phyloP scores from a whole-genome alignment of 345 rosid genomes.

The Rhizophora mangle region DNA sequence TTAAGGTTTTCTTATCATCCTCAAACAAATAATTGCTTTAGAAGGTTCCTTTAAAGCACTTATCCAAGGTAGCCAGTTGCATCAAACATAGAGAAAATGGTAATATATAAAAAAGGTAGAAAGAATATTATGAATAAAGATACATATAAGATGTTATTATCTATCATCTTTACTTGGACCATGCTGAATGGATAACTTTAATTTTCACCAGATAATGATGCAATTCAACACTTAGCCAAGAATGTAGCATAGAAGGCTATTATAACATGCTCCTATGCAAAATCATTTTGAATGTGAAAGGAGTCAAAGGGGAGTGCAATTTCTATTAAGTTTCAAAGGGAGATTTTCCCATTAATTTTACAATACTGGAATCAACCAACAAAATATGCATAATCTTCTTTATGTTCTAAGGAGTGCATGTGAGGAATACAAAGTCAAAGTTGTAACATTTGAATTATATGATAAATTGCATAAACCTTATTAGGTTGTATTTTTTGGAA shows the following conservation, averaged over 20 bases:
- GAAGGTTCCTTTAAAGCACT: no score
- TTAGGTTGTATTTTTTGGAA: no score
- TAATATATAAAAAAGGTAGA: neutral
- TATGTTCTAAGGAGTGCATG: neutral
- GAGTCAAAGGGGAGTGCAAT: neutral
- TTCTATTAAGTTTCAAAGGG: neutral
- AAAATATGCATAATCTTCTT: neutral
- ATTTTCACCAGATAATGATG: neutral
- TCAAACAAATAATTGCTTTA: no score
- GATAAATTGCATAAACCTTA: neutral
- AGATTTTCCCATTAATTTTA: no score
- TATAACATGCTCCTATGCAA: neutral
- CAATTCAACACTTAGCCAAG: neutral
- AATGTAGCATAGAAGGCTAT: no score
- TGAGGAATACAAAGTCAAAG: neutral
- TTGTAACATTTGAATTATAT: no score
- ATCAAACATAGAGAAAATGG: neutral
- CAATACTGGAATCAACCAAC: no score
- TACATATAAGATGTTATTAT: neutral
- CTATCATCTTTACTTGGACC: neutral
- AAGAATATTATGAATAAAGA: neutral
- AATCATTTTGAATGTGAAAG: neutral
- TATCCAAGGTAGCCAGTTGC: neutral
- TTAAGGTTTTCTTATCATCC: no score
- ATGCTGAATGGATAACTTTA: neutral